These are phyloP conservation scores for Papilionanthe hybrid DNA, from an alignment of 116 monocot genomes.

Conservation along the genomic window DNA sequence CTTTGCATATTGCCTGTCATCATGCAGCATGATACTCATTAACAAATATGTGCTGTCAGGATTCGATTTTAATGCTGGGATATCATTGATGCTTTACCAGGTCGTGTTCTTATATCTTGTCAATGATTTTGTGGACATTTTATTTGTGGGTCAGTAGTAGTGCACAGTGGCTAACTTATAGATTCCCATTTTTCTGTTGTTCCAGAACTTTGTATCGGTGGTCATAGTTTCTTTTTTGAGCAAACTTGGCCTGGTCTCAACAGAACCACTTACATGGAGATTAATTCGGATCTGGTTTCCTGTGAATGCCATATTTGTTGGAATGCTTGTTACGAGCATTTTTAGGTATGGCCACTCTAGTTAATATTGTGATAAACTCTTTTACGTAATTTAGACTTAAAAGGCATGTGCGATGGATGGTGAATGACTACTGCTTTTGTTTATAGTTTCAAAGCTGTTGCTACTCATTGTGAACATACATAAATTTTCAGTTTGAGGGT, in stretches of 20 bases:
- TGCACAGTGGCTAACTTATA: neutral
- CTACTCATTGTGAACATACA: neutral
- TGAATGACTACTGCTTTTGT: neutral
- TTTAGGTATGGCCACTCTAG: constrained; percentile 57
- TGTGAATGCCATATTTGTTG: constrained; percentile 92
- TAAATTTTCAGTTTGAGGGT: neutral
- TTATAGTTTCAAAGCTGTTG: neutral
- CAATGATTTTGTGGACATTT: neutral
- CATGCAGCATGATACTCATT: constrained; percentile 96
- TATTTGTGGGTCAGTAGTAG: neutral
- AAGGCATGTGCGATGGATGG: neutral
- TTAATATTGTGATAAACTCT: neutral
- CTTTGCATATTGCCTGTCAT: constrained; percentile 84
- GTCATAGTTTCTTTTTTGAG: constrained; percentile 64
- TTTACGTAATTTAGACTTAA: neutral
- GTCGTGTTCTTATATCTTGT: constrained; percentile 22
- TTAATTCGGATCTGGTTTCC: constrained; percentile 82
- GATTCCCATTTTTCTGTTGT: constrained; percentile 10
- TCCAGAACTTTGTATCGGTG: constrained; percentile 93
- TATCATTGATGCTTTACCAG: constrained; percentile 92
- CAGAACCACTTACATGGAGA: constrained; percentile 87
- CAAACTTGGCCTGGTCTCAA: constrained; percentile 53
- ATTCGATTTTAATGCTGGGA: constrained; percentile 86
- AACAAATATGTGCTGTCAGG: constrained; percentile 87
- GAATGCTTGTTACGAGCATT: constrained; percentile 96